phyloP scores from a whole-genome alignment of 352 stramenopile species.

The Phytophthora boehmeriae region DNA sequence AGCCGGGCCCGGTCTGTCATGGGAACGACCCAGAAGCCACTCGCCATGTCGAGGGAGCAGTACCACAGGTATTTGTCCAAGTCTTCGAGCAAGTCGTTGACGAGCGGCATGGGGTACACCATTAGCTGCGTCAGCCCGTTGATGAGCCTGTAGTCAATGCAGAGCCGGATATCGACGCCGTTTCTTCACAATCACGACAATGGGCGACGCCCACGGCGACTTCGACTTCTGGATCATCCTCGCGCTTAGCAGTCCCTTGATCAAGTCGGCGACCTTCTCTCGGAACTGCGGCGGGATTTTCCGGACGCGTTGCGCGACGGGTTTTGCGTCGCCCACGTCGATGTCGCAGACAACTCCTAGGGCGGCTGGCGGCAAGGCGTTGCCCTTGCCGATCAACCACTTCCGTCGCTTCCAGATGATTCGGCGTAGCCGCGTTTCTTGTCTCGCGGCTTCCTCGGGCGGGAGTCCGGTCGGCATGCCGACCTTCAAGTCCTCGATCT shows the following conservation, averaged over 20 bases:
- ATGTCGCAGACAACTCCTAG: conserved; percentile 9
- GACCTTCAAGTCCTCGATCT: conserved; percentile 21
- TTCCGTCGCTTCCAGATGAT: conserved; percentile 24
- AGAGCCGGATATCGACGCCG: conserved; percentile 35
- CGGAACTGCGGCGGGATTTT: conserved; percentile 3
- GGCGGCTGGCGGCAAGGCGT: conserved; percentile 17
- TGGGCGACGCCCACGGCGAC: conserved; percentile 6
- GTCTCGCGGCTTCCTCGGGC: not conserved
- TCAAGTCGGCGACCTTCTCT: conserved; percentile 9
- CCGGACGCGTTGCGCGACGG: not conserved
- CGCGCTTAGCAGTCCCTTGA: conserved; percentile 6
- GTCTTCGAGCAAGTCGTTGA: conserved; percentile 13
- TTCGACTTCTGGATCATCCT: not conserved
- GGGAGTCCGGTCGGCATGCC: conserved; percentile 6
- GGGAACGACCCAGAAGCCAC: not conserved
- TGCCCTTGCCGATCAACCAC: conserved; percentile 32
- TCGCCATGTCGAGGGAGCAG: not conserved
- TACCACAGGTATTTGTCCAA: not conserved
- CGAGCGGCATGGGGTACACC: conserved; percentile 23
- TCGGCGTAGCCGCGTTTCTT: conserved; percentile 11
- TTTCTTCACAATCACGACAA: conserved; percentile 25
- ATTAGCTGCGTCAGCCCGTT: conserved; percentile 13
- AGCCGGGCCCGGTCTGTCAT: not conserved
- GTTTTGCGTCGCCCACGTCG: conserved; percentile 2
- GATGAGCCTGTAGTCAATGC: conserved; percentile 21